Percentiles rank a stretch among this genome's conserved stretches.
phyloP scores from a whole-genome alignment of 1,139 yeast species.

The Oligophagozyma castellii region DNA sequence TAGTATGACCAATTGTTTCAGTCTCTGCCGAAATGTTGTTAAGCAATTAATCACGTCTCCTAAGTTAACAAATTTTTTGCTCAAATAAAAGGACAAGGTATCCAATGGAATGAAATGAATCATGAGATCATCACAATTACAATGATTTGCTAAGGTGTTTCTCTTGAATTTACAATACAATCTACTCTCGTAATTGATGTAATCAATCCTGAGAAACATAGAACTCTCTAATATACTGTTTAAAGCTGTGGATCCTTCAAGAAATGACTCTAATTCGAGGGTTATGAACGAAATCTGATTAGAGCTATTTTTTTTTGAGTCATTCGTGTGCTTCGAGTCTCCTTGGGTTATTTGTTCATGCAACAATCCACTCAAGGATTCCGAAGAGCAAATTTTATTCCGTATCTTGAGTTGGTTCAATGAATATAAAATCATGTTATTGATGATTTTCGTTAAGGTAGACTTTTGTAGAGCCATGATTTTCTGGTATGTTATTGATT shows the following conservation, averaged over 20 bases:
- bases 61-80: conserved; percentile 18
- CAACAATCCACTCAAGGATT: conserved; percentile 7
- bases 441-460: conserved; percentile 46
- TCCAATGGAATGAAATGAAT: conserved; percentile 19
- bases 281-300: conserved; percentile 13
- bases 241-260: conserved; percentile 20
- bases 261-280: conserved; percentile 20
- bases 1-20: conserved; percentile 22
- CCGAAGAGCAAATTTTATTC: conserved; percentile 16
- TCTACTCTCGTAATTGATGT: conserved; percentile 18
- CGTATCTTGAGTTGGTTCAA: conserved; percentile 27
- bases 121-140: conserved; percentile 20
- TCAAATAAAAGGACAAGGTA: conserved; percentile 18
- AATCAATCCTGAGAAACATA: conserved; percentile 22
- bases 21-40: conserved; percentile 20
- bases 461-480: conserved; percentile 36
- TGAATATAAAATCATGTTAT: conserved; percentile 52
- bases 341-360: conserved; percentile 15
- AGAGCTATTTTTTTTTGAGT: conserved; percentile 6
- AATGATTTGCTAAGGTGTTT: conserved; percentile 20
- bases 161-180: conserved; percentile 22
- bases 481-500: conserved; percentile 33
- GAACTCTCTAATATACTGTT: conserved; percentile 19
- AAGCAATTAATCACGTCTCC: conserved; percentile 19
- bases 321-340: conserved; percentile 1